Evolutionary conservation across 176 grass and related monocot species (phyloP).

Genomic region (Poa pratensis): DNA sequence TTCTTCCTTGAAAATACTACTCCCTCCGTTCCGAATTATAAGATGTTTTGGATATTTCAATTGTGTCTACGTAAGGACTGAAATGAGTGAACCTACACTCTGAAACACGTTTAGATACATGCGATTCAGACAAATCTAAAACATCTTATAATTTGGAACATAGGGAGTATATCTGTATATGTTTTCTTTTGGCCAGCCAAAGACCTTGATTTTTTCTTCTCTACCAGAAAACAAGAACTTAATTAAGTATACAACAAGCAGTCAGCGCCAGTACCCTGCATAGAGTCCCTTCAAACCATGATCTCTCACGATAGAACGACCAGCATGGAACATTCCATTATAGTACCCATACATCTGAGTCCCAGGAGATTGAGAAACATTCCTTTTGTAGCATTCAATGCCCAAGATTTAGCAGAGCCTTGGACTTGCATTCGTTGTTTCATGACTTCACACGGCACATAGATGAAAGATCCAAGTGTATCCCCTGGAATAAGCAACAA

Average conservation of each 20-base stretch:
- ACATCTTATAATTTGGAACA: too few species aligned
- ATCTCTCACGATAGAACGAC: conserved; percentile 82
- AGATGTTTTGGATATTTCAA: too few species aligned
- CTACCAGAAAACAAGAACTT: background rate
- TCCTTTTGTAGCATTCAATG: conserved; percentile 54
- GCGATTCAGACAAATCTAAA: too few species aligned
- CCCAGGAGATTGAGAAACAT: conserved; percentile 54
- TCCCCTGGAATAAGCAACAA: conserved; percentile 69
- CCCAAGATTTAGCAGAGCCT: conserved; percentile 84
- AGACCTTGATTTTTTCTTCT: background rate
- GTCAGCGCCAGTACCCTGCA: conserved; percentile 66
- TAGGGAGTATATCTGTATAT: background rate
- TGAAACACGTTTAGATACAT: too few species aligned
- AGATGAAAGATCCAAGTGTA: conserved; percentile 94
- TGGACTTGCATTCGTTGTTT: conserved; percentile 98
- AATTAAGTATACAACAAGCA: conserved; percentile 13
- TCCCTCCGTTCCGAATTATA: too few species aligned
- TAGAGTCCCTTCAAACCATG: conserved; percentile 85
- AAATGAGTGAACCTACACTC: too few species aligned
- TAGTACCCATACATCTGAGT: conserved; percentile 83
- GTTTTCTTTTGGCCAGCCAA: background rate
- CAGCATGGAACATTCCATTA: conserved; percentile 89
- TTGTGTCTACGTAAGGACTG: too few species aligned
- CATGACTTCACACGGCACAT: conserved; percentile 96
- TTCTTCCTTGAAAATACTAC: conserved; percentile 6